Conservation (phyloP, 192 early-diverging fungal genomes). For the Coemansia javaensis region DNA sequence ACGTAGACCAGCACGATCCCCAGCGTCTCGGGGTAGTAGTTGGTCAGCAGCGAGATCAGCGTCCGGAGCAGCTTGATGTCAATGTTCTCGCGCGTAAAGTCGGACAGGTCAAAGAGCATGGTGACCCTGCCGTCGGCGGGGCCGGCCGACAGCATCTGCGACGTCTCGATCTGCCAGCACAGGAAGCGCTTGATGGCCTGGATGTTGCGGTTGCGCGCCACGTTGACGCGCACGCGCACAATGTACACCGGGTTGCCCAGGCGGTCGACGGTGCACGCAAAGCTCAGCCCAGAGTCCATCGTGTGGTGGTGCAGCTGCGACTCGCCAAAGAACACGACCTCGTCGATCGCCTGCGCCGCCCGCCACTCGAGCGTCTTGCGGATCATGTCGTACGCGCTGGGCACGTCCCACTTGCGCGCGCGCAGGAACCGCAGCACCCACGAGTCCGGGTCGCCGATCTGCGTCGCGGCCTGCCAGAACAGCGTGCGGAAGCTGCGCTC, state of each 20-base stretch:
- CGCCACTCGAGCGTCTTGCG: slow-evolving; percentile 68
- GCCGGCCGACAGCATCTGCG: slow-evolving; percentile 49
- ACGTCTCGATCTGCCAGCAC: slow-evolving; percentile 59
- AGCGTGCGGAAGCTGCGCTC: slow-evolving; percentile 45
- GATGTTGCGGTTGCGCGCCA: slow-evolving; percentile 49
- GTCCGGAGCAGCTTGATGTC: slow-evolving; percentile 70
- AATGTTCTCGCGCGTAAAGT: slow-evolving; percentile 68
- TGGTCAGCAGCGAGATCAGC: slow-evolving; percentile 72
- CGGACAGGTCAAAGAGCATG: slow-evolving; percentile 75
- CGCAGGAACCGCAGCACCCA: slow-evolving; percentile 74
- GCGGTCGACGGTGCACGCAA: slow-evolving; percentile 50
- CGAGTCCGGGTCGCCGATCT: slow-evolving; percentile 61
- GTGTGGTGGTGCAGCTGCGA: slow-evolving; percentile 46
- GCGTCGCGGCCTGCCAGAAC: slow-evolving; percentile 60
- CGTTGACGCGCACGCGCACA: slow-evolving; percentile 51
- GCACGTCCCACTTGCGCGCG: slow-evolving; percentile 81
- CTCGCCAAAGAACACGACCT: slow-evolving; percentile 57
- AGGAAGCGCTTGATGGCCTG: slow-evolving; percentile 60
- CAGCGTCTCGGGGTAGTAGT: slow-evolving; percentile 85
- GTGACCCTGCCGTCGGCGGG: slow-evolving; percentile 55
- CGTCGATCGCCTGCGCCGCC: slow-evolving; percentile 53
- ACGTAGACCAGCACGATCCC: slow-evolving; percentile 71
- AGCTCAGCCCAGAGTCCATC: slow-evolving; percentile 53
- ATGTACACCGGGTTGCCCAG: slow-evolving; percentile 52
- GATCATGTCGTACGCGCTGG: slow-evolving; percentile 65